Conservation (phyloP, 2,329 filamentous ascomycete genomes). For the Tolypocladium pustulatum region DNA sequence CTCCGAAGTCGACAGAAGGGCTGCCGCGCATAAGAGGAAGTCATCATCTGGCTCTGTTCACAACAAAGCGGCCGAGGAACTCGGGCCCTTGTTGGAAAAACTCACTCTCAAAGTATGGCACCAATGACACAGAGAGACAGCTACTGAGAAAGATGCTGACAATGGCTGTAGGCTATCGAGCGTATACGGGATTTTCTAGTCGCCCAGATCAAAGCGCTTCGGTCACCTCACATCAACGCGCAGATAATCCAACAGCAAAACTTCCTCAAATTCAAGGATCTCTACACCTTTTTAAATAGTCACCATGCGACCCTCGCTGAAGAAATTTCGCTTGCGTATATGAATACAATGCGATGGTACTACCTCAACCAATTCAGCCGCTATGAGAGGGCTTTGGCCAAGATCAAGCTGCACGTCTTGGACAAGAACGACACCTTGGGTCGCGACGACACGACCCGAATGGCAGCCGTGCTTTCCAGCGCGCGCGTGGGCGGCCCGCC, state of each 20-base stretch:
- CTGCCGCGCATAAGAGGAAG: conserved; percentile 59
- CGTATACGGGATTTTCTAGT: conserved; percentile 92
- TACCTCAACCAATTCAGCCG: conserved; percentile 84
- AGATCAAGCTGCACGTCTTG: conserved; percentile 70
- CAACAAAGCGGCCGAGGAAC: conserved; percentile 70
- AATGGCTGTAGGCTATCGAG: conserved; percentile 58
- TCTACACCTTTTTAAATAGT: conserved; percentile 75
- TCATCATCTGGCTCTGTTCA: conserved; percentile 43
- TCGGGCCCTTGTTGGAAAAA: conserved; percentile 76
- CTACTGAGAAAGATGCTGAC: conserved; percentile 2
- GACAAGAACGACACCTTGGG: conserved; percentile 79
- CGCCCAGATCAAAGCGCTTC: conserved; percentile 83
- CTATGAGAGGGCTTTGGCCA: conserved; percentile 75
- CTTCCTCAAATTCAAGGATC: conserved; percentile 78
- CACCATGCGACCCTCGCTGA: conserved; percentile 76
- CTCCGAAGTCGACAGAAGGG: conserved; percentile 72
- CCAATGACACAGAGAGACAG: not conserved
- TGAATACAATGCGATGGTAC: conserved; percentile 99
- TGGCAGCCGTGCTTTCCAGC: conserved; percentile 46
- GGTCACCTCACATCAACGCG: conserved; percentile 92
- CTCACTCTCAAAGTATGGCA: conserved; percentile 61
- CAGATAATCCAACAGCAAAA: conserved; percentile 94
- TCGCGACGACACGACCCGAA: conserved; percentile 61
- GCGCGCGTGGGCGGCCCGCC: conserved; percentile 38
- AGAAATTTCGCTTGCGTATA: conserved; percentile 86